A percentile compares a stretch with the other conserved stretches of the same genome.
These are phyloP conservation scores for Saxispiralis lemnorum DNA, from an alignment of 495 filamentous ascomycete genomes.

Conservation along the genomic window DNA sequence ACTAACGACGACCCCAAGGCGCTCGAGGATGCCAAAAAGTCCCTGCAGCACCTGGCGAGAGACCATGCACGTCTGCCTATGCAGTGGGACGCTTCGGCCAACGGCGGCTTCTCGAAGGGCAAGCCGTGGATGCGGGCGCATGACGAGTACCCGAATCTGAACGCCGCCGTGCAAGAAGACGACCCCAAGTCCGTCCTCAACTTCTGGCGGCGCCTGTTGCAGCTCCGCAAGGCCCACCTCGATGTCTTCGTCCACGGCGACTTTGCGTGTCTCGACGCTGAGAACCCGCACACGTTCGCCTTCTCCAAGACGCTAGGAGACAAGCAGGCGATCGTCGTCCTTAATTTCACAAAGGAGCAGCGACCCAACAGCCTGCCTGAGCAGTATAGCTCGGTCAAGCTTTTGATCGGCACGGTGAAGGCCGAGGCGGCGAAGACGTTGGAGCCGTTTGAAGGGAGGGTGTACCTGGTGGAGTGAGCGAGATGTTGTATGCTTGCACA, in stretches of 20 bases:
- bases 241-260: slow-evolving; percentile 45
- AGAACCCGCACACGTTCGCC: slow-evolving; percentile 31
- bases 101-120: slow-evolving; percentile 39
- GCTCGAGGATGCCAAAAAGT: slow-evolving; percentile 41
- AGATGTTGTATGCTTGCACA: too few species aligned
- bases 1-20: slow-evolving; percentile 20
- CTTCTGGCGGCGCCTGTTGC: slow-evolving; percentile 36
- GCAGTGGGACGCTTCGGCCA: slow-evolving; percentile 36
- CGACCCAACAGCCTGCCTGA: not conserved
- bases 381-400: not conserved
- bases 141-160: slow-evolving; percentile 32
- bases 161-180: slow-evolving; percentile 32
- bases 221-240: slow-evolving; percentile 35
- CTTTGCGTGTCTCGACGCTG: slow-evolving; percentile 33
- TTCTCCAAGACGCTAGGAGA: slow-evolving; percentile 29
- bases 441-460: not conserved
- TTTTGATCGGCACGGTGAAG: not conserved
- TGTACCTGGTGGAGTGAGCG: not conserved
- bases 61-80: slow-evolving; percentile 46
- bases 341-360: slow-evolving; percentile 28
- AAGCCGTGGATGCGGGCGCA: slow-evolving; percentile 49
- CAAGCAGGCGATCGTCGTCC: slow-evolving; percentile 31
- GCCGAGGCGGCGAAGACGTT: not conserved
- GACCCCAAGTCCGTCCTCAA: slow-evolving; percentile 31
- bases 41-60: slow-evolving; percentile 39